Base-by-base conservation (phyloP, 495 filamentous ascomycete species). In the Neurospora sp. region DNA sequence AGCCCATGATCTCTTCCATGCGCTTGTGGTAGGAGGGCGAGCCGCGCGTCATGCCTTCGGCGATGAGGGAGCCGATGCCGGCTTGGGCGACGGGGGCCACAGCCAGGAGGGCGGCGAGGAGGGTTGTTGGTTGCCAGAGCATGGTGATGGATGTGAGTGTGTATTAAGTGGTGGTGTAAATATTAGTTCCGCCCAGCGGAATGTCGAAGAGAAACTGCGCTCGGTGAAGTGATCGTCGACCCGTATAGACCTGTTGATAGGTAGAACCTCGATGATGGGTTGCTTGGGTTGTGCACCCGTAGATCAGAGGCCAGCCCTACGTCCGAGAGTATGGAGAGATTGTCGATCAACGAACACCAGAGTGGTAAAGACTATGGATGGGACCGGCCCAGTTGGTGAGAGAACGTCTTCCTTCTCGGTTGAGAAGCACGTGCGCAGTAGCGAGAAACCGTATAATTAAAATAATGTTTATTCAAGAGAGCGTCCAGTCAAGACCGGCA, bases 51-150 rank as follows among this genome's bases (percentile, higher is more conserved):
- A 81, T 73, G 31, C 78, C 76, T 46, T 81, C 80, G 37, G 69
- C 70, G 12, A 80, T 59, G n/a, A 81, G 70, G 18, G 38, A 23
- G 35, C 72, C 75, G 23, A 81, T 75, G 1, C 79, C 76, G 5
- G 79, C 80, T 39, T 79, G 77, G 8, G 74, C 79, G 59, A 75
- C 77, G 20, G 74, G 71, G 6, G 27, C 54, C 70, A 5, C 11
- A 66, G 77, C 78, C 44, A 80, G 76, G 71, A 81, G 75, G 27
- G 79, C 72, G 75, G 77, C 74, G 46, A 74, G 73, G 39, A 80
- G 70, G 20, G 73, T 74, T 39, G 66, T 76, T 72, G 54, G 27
- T 35, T 79, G 77, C 78, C 80, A 81, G 69, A 76, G 66, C 78
- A 81, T 80, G 8, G 40, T 78, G 69, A 69, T 62, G 54, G 42